Base-by-base conservation (phyloP, 2,329 filamentous ascomycete species). In the Talaromyces verruculosus region DNA sequence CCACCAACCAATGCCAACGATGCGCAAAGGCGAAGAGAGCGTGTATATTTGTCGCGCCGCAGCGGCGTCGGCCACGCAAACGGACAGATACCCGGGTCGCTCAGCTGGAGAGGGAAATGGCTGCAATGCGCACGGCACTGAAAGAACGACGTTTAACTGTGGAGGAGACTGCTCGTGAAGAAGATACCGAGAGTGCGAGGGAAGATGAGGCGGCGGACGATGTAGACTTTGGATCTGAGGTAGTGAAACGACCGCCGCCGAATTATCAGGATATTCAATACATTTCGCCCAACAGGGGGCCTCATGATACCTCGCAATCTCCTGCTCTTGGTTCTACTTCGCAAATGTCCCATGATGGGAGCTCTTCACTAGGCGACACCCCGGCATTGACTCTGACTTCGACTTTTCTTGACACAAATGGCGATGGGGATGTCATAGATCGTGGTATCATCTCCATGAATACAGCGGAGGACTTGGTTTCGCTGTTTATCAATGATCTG, bases 41-140 rank as follows among this genome's bases (percentile, higher is more conserved):
- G 1, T 78, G 76, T 43, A 64, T 77, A 61, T 78, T 78, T 59
- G 73, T 78, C 64, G 75, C 76, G 5, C 76, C 76, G 30, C 76
- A 78, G 63, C 71, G 74, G 61, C 73, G 76, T 30, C 75, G 75
- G 37, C 76, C 76, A 6, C 75, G 76, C 30, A 78, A 77, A 65
- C 71, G 76, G 41, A 78, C 76, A 2, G 76, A 78, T 62, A 76
- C 75, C 13, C 70, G 76, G 17, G 76, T 78, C 10, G 76, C 76
- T 6, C 76, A 78, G 62, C 59, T 78, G 43, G 76, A 78, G 65
- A 75, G 70, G 61, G 76, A 78, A 64, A 78, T 78, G 76, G 74
- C 74, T 10, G 71, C 75, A 65, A 77, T 78, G 76, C 75, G 75
- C 43, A 75, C 75, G 13, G 68, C 76, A 19, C 69, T 78, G 22